A percentile compares a stretch with the other conserved stretches of the same genome.
phyloP scores from a whole-genome alignment of 2,329 filamentous ascomycete species.

The Sclerotinia spermophila region DNA sequence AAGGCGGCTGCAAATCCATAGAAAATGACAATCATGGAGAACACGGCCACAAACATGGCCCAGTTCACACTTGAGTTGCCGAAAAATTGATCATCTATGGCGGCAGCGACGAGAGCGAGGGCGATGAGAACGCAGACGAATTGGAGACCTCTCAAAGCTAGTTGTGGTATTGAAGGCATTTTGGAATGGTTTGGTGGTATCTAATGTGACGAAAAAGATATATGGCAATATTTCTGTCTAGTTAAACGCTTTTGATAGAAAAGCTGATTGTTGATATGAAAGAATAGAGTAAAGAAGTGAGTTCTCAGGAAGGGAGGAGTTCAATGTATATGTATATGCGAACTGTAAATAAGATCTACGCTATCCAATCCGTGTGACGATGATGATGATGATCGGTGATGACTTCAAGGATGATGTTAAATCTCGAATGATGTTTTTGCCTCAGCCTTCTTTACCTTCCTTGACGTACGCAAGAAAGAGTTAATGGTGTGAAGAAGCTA shows the following conservation, averaged over 20 bases:
- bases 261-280: not conserved
- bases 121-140: slow-evolving; percentile 35
- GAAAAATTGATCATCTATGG: slow-evolving; percentile 50
- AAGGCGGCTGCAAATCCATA: slow-evolving; percentile 58
- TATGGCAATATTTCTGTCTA: not conserved
- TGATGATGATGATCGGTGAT: slow-evolving; percentile 7
- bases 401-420: not conserved
- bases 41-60: slow-evolving; percentile 65
- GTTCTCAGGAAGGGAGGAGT: not conserved
- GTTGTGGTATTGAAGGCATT: slow-evolving; percentile 29
- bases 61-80: slow-evolving; percentile 55
- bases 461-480: not conserved
- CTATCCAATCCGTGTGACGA: slow-evolving; percentile 3
- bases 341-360: not conserved
- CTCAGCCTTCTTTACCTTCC: not conserved
- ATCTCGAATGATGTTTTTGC: not conserved
- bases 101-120: slow-evolving; percentile 36
- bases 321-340: slow-evolving; percentile 1
- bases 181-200: not conserved
- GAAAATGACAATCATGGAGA: slow-evolving; percentile 62
- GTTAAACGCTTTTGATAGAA: not conserved
- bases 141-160: slow-evolving; percentile 29
- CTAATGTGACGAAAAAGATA: not conserved
- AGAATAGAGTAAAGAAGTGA: not conserved
- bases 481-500: not conserved